phyloP scores from a whole-genome alignment of 352 stramenopile genomes.

The Phytophthora palmivora region DNA sequence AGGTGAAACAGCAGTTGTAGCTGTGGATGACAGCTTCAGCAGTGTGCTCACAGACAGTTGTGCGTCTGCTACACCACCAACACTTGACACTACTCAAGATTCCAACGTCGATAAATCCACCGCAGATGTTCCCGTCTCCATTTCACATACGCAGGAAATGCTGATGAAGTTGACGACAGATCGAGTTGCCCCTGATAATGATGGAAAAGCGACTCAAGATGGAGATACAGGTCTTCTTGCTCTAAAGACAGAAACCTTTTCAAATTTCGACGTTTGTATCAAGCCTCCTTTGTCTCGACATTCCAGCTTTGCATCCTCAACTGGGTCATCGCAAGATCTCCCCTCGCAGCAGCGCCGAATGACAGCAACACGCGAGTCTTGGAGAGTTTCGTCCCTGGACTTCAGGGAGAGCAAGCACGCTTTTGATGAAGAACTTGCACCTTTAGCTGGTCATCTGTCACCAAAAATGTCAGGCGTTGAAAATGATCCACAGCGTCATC shows the following conservation, averaged over 20 bases:
- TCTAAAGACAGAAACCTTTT: not conserved
- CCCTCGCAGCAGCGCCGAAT: constrained; percentile 2
- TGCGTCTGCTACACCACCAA: not conserved
- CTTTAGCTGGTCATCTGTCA: constrained; percentile 6
- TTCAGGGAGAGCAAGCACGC: constrained; percentile 34
- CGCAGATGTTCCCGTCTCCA: not conserved
- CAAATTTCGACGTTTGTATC: not conserved
- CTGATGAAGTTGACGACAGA: no score
- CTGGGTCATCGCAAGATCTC: constrained; percentile 10
- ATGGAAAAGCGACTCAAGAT: not conserved
- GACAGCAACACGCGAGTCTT: constrained; percentile 24
- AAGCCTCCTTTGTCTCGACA: constrained; percentile 17
- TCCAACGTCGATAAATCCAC: not conserved
- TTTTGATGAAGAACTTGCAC: constrained; percentile 33
- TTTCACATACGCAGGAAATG: no score
- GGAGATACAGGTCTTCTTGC: not conserved
- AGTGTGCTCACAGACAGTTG: constrained; percentile 22
- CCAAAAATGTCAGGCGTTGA: constrained; percentile 5
- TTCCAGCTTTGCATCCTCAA: constrained; percentile 27
- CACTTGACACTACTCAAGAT: constrained; percentile 3
- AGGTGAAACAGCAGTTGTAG: not conserved
- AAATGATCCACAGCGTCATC: constrained; percentile 11
- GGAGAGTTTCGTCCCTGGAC: constrained; percentile 28
- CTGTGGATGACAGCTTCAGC: constrained; percentile 10
- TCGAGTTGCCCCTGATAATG: not conserved